A percentile compares a stretch with the other conserved stretches of the same genome.
Evolutionary conservation across 2,329 filamentous ascomycete species (phyloP).

Genomic region (Rasamsonia emersonii): DNA sequence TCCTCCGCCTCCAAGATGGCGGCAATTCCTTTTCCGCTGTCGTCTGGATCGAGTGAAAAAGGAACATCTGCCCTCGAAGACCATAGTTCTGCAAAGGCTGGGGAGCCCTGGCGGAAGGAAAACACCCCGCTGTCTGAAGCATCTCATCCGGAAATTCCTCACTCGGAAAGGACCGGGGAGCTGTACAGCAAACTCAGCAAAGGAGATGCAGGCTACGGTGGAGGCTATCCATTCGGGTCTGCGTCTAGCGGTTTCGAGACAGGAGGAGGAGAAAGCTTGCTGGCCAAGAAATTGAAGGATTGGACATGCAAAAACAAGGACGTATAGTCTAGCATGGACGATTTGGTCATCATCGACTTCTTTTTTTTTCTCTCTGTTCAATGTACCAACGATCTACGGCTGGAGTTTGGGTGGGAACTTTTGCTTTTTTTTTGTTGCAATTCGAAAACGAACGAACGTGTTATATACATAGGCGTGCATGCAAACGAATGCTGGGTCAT

Average conservation of each 20-base stretch:
- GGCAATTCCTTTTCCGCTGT: constrained; percentile 1
- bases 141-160: no score
- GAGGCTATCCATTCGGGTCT: constrained; percentile 45
- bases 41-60: not conserved
- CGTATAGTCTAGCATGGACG: no score
- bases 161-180: constrained; percentile 20
- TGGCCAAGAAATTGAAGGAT: constrained; percentile 59
- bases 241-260: constrained; percentile 34
- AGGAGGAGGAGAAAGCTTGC: constrained; percentile 53
- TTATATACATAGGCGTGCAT: no score
- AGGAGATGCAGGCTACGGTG: constrained; percentile 56
- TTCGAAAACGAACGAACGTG: no score
- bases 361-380: no score
- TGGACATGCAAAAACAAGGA: constrained; percentile 42
- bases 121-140: no score
- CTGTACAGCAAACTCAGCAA: constrained; percentile 61
- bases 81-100: not conserved
- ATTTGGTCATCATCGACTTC: no score
- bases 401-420: no score
- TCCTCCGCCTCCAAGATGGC: not conserved
- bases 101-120: not conserved
- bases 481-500: no score
- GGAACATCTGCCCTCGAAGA: not conserved
- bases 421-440: no score
- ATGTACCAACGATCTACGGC: no score